A percentile compares a stretch with the other conserved stretches of the same genome.
Conservation (phyloP, 768 basidiomycete species). For the Mycena haematopus region DNA sequence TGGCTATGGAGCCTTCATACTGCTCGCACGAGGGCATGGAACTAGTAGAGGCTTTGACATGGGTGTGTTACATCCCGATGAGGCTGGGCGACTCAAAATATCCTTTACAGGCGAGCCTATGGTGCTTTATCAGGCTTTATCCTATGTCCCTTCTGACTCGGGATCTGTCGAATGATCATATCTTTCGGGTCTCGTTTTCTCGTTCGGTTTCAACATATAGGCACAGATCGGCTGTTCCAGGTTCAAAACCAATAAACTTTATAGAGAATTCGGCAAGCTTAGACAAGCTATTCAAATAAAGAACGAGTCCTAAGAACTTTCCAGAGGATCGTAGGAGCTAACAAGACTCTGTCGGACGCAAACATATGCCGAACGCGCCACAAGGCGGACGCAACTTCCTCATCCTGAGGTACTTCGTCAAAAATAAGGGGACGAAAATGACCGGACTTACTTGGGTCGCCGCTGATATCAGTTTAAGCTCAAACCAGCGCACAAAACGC, state of each 20-base stretch:
- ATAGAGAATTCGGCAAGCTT: neutral
- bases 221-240: too few species aligned
- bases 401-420: neutral
- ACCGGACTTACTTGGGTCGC: neutral
- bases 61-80: slow-evolving; percentile 41
- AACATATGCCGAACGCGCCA: slow-evolving; percentile 24
- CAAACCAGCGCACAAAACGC: neutral
- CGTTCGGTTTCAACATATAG: too few species aligned
- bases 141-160: slow-evolving; percentile 14
- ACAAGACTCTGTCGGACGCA: slow-evolving; percentile 7
- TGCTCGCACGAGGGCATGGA: slow-evolving; percentile 32
- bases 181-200: neutral
- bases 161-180: slow-evolving; percentile 12
- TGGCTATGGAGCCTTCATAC: too few species aligned
- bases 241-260: too few species aligned
- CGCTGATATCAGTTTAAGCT: neutral
- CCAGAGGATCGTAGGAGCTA: slow-evolving; percentile 19
- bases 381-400: slow-evolving; percentile 19
- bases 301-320: slow-evolving; percentile 11
- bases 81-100: slow-evolving; percentile 43
- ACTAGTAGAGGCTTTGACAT: slow-evolving; percentile 53
- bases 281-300: neutral
- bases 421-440: neutral
- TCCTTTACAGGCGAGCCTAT: slow-evolving; percentile 43
- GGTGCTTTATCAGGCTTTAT: slow-evolving; percentile 39